Evolutionary conservation across 192 early-diverging fungal species (phyloP).

Genomic region (Entophlyctis luteolus): DNA sequence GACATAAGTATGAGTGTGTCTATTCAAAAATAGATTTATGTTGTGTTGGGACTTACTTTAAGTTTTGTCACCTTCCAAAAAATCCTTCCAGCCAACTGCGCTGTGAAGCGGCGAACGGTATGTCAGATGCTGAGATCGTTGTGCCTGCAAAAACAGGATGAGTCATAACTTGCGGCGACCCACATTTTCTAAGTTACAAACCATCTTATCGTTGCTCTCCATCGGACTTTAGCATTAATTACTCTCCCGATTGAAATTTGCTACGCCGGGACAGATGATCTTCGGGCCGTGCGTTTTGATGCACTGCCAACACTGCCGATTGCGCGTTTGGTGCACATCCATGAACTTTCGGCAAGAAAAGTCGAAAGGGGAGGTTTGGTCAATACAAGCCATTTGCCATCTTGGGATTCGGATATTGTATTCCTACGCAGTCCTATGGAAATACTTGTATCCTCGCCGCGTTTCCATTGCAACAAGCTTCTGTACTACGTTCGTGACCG

Average conservation of each 20-base stretch:
- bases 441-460: constrained; percentile 36
- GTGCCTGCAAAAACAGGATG: neutral
- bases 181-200: neutral
- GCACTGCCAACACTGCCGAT: neutral
- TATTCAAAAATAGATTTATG: too few relatives aligned
- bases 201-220: neutral
- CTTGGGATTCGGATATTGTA: constrained; percentile 64
- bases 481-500: constrained; percentile 67
- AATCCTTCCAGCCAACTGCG: too few relatives aligned
- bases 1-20: too few relatives aligned
- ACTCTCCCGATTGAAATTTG: constrained; percentile 5
- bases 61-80: too few relatives aligned
- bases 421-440: constrained; percentile 55
- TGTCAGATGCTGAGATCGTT: too few relatives aligned
- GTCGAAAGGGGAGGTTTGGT: neutral
- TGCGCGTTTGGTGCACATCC: neutral
- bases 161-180: neutral
- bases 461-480: constrained; percentile 39
- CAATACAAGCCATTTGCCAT: constrained; percentile 67
- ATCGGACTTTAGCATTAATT: neutral
- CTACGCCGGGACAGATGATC: neutral
- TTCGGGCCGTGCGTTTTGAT: neutral
- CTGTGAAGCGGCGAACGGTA: too few relatives aligned
- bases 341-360: neutral
- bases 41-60: too few relatives aligned